Evolutionary conservation across 148 eudicot species (phyloP), one percentile per base, ranked within the genome.

Genomic region (Fagopyrum esculentum): DNA sequence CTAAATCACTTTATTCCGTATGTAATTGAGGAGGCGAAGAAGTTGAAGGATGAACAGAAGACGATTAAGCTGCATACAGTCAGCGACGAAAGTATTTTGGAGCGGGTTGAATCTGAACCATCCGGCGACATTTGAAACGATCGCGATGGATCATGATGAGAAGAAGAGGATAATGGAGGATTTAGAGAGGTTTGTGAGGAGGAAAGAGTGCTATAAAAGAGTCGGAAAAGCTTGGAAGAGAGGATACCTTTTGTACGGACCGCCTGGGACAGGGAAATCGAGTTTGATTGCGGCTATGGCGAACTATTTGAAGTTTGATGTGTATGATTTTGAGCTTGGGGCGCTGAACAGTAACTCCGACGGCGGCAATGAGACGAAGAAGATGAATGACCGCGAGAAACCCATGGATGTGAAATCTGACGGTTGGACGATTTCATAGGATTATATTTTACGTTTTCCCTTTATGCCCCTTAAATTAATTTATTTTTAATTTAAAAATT

Each of bases 311-410:
- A 72, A 76, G 17, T 82, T 82, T 40, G 81, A 82, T 78, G 70
- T 78, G 6, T 82, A 82, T 74, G 86, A 86, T 49, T 74, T 84
- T 79, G 89, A 84, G 75, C 69, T 84, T 9, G 80, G 80, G 10
- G 64, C 54, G 43, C 12, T 85, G n/a, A 17, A 35, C 9, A 17
- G 29, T 30, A 73, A 85, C 56, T 78, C 84, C 10, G 81, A 80
- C n/a, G n/a, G n/a, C n/a, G n/a, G n/a, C n/a, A n/a, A n/a, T n/a
- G n/a, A n/a, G n/a, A n/a, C n/a, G n/a, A n/a, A n/a, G n/a, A n/a
- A n/a, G n/a, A n/a, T n/a, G n/a, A n/a, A n/a, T n/a, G n/a, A n/a
- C n/a, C n/a, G n/a, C n/a, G n/a, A n/a, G n/a, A n/a, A n/a, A n/a
- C n/a, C n/a, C n/a, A n/a, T n/a, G n/a, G n/a, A n/a, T n/a, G n/a